These are phyloP conservation scores for Crotalaria pallida DNA, from an alignment of 306 rosid genomes.

Conservation along the genomic window DNA sequence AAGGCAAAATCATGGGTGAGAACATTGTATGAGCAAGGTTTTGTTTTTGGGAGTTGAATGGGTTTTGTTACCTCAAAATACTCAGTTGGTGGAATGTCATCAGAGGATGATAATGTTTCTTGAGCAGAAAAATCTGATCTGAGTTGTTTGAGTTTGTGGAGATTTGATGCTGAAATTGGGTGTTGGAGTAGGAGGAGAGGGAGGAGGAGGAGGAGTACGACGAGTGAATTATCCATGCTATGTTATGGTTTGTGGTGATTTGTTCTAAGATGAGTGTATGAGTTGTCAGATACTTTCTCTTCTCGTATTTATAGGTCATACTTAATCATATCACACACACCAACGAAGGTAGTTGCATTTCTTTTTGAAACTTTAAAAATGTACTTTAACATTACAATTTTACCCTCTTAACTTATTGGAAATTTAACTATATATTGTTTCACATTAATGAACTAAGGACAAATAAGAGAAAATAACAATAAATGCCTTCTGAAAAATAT, in stretches of 20 bases:
- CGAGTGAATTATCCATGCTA: not conserved
- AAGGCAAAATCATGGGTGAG: constrained; percentile 71
- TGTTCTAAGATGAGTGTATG: not conserved
- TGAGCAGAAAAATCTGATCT: constrained; percentile 15
- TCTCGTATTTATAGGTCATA: too few species aligned
- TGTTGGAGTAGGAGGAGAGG: constrained; percentile 31
- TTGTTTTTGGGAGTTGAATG: constrained; percentile 51
- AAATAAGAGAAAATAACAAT: too few species aligned
- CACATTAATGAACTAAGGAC: too few species aligned
- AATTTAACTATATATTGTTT: too few species aligned
- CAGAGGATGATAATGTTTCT: not conserved
- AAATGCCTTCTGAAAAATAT: too few species aligned
- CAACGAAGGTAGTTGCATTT: not conserved
- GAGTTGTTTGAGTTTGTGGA: constrained; percentile 44
- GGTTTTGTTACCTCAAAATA: constrained; percentile 78
- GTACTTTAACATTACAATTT: too few species aligned
- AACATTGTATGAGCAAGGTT: constrained; percentile 53
- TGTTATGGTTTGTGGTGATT: not conserved
- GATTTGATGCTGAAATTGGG: constrained; percentile 38
- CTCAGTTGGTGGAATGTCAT: constrained; percentile 36
- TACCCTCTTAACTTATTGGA: too few species aligned
- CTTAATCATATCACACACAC: too few species aligned
- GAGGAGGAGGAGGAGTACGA: not conserved
- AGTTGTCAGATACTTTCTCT: not conserved
- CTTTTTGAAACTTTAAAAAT: too few species aligned